These are phyloP conservation scores for Primulina eburnea DNA, from an alignment of 257 asterid species.

Conservation along the genomic window DNA sequence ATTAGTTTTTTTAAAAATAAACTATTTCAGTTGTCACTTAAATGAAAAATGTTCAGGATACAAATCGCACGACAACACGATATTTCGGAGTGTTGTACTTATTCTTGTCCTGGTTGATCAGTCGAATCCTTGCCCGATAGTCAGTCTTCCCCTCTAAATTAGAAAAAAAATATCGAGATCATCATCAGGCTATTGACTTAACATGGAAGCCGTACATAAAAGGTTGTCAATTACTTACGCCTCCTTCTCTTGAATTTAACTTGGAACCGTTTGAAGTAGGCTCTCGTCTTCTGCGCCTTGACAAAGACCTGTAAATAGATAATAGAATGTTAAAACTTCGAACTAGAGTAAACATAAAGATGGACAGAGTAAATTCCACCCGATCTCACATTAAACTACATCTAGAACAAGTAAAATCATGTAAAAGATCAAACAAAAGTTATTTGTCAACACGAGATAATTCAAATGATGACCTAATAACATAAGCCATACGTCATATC, in stretches of 20 bases:
- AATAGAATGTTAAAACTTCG: background rate
- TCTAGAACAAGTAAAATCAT: background rate
- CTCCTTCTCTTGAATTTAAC: slow-evolving; percentile 59
- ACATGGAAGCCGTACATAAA: background rate
- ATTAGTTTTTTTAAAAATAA: background rate
- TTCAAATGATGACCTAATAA: background rate
- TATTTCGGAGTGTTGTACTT: slow-evolving; percentile 51
- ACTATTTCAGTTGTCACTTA: background rate
- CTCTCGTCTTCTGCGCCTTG: slow-evolving; percentile 41
- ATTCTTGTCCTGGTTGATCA: slow-evolving; percentile 54
- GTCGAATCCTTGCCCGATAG: slow-evolving; percentile 50
- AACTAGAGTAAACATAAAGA: background rate
- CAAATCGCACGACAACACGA: slow-evolving; percentile 48
- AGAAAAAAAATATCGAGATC: background rate
- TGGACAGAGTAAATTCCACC: background rate
- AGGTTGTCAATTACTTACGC: slow-evolving; percentile 20
- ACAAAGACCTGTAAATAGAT: slow-evolving; percentile 33
- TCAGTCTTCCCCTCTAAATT: slow-evolving; percentile 54
- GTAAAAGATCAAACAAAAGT: background rate
- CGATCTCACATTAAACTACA: background rate
- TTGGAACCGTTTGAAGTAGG: slow-evolving; percentile 55
- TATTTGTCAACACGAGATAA: too few relatives aligned
- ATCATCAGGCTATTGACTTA: background rate
- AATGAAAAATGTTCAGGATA: slow-evolving; percentile 24
- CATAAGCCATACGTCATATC: background rate